Base-by-base conservation (phyloP, 2,329 filamentous ascomycete species). In the Ceratocystiopsis sp. region DNA sequence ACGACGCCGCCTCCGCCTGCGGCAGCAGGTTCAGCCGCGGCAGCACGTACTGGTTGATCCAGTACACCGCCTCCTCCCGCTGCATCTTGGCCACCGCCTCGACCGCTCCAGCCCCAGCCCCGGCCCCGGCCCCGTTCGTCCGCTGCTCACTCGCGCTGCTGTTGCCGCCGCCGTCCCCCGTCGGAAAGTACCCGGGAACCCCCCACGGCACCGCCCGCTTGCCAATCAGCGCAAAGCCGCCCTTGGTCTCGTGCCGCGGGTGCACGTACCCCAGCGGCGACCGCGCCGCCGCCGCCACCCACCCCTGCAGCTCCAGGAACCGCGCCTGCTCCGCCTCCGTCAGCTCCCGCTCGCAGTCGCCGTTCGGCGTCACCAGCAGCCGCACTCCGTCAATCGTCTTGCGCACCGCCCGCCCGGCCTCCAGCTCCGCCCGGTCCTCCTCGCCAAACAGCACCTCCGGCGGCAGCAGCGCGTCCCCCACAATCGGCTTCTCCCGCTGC, bases 301-400 rank as follows among this genome's bases (percentile, higher is more conserved):
- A 61, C 40, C 67, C 63, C 57, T 89, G 84, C 6, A 89, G 67
- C 41, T 74, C 67, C 12, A 89, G 63, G 50, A 81, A 87, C 5
- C 71, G 69, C 33, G 78, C 66, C 54, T 87, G 82, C 48, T 87
- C 77, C 37, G 79, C 73, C 4, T 69, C 61, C 1, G 69, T 76
- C 43, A 91, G 61, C 45, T 81, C 79, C 49, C 79, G 76, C n/a
- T 89, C 66, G 55, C 80, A 83, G 48, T 84, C 78, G 12, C 83
- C 82, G 48, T 80, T 77, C 0, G 82, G 80, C 0, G 82, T 86
- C 42, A 87, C 73, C 50, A 87, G 69, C 49, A 82, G 75, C 21
- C 79, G 70, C 56, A 71, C 69, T 44, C 75, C 76, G 48, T 80
- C 76, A 2, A 75, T 64, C 35, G 76, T 59, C 56, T 79, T 80